Evolutionary conservation across 2,329 filamentous ascomycete genomes (phyloP).

Genomic region (Tetracladium maxilliforme): DNA sequence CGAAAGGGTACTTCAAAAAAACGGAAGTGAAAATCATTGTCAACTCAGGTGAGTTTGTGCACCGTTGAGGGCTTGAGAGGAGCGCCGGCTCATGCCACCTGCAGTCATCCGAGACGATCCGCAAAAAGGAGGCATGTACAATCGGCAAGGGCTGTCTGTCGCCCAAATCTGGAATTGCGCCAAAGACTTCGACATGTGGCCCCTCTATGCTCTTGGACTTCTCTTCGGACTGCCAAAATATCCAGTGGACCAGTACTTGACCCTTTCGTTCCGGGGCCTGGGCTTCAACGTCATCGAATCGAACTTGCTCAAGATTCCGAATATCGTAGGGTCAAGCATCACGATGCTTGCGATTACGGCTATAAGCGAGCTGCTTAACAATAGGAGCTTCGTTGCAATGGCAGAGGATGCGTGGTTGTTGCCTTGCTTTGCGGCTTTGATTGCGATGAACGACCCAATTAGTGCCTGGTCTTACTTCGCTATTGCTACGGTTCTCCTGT

Average conservation of each 20-base stretch:
- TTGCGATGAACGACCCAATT: too few relatives aligned
- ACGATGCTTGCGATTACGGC: conserved; percentile 33
- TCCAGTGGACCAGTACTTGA: conserved; percentile 38
- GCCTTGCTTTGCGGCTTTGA: conserved; percentile 33
- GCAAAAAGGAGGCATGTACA: conserved; percentile 30
- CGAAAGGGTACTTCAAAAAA: conserved; percentile 46
- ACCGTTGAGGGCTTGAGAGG: too few relatives aligned
- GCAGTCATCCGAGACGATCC: conserved; percentile 37
- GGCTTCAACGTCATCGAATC: conserved; percentile 46
- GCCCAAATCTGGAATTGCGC: conserved; percentile 25
- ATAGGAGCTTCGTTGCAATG: conserved; percentile 30
- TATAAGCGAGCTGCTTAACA: conserved; percentile 31
- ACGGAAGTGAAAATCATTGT: conserved; percentile 52
- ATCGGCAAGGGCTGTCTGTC: conserved; percentile 27
- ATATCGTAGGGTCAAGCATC: conserved; percentile 28
- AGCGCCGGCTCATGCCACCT: conserved; percentile 5
- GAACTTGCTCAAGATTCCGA: conserved; percentile 49
- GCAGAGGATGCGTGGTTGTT: conserved; percentile 36
- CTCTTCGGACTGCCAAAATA: conserved; percentile 28
- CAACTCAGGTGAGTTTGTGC: conserved; percentile 26
- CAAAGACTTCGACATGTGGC: conserved; percentile 36
- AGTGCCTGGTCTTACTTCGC: conserved; percentile 33
- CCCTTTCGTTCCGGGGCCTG: conserved; percentile 38
- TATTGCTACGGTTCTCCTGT: conserved; percentile 29
- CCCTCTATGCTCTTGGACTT: conserved; percentile 24